Evolutionary conservation across 1,284 basidiomycete genomes (phyloP), one percentile per base, ranked within the genome.

Genomic region (Fomitopsis betulina): DNA sequence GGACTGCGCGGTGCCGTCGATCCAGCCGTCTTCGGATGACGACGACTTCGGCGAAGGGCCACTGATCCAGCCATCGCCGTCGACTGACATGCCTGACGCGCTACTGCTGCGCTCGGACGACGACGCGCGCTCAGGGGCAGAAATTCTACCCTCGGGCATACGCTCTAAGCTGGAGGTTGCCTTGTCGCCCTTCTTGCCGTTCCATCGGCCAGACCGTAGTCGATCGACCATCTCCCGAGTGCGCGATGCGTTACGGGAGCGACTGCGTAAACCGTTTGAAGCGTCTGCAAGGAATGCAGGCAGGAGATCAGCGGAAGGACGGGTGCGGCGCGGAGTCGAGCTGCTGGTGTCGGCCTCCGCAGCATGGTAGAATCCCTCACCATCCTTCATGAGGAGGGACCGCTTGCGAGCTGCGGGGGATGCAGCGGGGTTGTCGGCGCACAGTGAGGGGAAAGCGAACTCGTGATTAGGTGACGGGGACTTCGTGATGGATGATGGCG

Each of bases 141-240:
- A 32, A 5, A 21, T 13, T 6, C n/a, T 47, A 25, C 45, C 45
- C 17, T 47, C 45, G 32, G 49, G 32, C 32, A 21, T 51, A 10
- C 25, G 30, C 32, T 51, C 49, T 17, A 51, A 32, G 13, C 53
- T 27, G 53, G 40, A 13, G 13, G 58, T 59, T 5, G 39, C 17
- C 42, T 54, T 58, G 21, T 32, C 27, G n/a, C 49, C 37, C 45
- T 67, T 64, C 60, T 66, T 69, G 21, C 57, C 53, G 7, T 55
- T 50, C 38, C 59, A 58, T 23, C 65, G 60, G 13, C 66, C 62
- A 7, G 67, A 68, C 54, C 69, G 62, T 32, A 72, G 52, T 15
- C 69, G 65, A 52, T 72, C 71, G 3, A 72, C 70, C n/a, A 72
- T 67, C 57, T 71, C 68, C 6, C 71, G 64, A 13, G 71, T 72